Base-by-base conservation (phyloP, 1,139 yeast genomes). In the Wickerhamomyces sp. region DNA sequence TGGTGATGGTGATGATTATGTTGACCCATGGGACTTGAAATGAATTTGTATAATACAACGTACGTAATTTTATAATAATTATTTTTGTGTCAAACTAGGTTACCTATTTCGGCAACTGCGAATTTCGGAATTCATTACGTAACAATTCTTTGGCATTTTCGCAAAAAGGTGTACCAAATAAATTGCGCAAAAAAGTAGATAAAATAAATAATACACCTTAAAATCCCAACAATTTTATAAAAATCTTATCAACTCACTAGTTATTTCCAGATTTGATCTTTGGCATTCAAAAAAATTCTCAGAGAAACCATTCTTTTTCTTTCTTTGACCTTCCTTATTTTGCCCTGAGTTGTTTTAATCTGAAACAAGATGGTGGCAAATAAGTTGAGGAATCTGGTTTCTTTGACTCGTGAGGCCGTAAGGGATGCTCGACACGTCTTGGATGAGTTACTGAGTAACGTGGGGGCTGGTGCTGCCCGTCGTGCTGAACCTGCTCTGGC, bases 381-480 rank as follows among this genome's bases (percentile, higher is more conserved):
- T 33, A 39, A 48, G 35, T 37, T 54, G 33, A 54, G 48, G 47
- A 47, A 54, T 36, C 49, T 55, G 34, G 53, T 65, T 22, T 56
- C 63, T 37, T 55, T 57, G 34, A 58, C 69, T 10, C 56, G 65
- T 35, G 59, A 56, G 45, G 60, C 68, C 7, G 68, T 61, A 18
- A 55, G 62, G 38, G 65, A 62, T 43, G 55, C 61, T 38, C 60
- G 62, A 36, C 62, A 60, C 44, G 55, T 59, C 12, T 51, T 65
- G 16, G 67, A 64, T 38, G 70, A 65, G 43, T 47, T 65, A 15
- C 57, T 62, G 44, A 56, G 37, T 36, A 51, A 39, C 48, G 39
- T 51, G n/a, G 41, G 38, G 16, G 40, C 31, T n/a, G 33, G 54
- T 30, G 54, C 4, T 24, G 54, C 4, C 17, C 34, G 10, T 30